Percentiles rank a stretch among this genome's conserved stretches.
Evolutionary conservation across 2,329 filamentous ascomycete species (phyloP).

Genomic region (Annulohypoxylon truncatum): DNA sequence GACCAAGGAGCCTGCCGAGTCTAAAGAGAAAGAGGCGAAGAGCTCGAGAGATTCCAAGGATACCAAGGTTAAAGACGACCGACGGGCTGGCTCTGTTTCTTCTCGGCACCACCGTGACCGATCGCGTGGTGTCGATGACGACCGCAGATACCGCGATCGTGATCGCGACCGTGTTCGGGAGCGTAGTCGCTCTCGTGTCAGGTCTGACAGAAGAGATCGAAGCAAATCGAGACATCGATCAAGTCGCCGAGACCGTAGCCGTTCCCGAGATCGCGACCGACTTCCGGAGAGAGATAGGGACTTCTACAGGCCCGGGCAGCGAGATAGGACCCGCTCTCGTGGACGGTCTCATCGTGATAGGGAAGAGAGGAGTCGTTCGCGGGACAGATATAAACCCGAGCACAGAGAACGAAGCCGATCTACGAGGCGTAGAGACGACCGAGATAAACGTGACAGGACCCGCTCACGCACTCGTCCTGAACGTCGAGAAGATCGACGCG

Average conservation of each 20-base stretch:
- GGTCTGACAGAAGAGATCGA: constrained; percentile 48
- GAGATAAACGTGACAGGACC: constrained; percentile 48
- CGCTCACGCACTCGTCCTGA: constrained; percentile 42
- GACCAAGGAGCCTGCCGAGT: constrained; percentile 39
- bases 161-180: constrained; percentile 46
- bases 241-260: constrained; percentile 51
- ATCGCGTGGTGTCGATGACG: constrained; percentile 42
- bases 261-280: constrained; percentile 53
- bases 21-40: constrained; percentile 39
- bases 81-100: constrained; percentile 43
- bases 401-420: constrained; percentile 48
- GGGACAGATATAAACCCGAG: constrained; percentile 48
- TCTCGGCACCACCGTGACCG: constrained; percentile 45
- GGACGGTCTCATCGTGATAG: constrained; percentile 44
- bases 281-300: constrained; percentile 48
- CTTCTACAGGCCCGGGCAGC: constrained; percentile 48
- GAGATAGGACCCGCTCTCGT: constrained; percentile 47
- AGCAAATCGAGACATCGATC: constrained; percentile 46
- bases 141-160: constrained; percentile 48
- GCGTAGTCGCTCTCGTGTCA: constrained; percentile 43
- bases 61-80: constrained; percentile 43
- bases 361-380: constrained; percentile 45
- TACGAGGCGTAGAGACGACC: constrained; percentile 46
- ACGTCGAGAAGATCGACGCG: constrained; percentile 43
- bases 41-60: constrained; percentile 35